phyloP scores from a whole-genome alignment of 2,329 filamentous ascomycete species.

The Talaromyces verruculosus region DNA sequence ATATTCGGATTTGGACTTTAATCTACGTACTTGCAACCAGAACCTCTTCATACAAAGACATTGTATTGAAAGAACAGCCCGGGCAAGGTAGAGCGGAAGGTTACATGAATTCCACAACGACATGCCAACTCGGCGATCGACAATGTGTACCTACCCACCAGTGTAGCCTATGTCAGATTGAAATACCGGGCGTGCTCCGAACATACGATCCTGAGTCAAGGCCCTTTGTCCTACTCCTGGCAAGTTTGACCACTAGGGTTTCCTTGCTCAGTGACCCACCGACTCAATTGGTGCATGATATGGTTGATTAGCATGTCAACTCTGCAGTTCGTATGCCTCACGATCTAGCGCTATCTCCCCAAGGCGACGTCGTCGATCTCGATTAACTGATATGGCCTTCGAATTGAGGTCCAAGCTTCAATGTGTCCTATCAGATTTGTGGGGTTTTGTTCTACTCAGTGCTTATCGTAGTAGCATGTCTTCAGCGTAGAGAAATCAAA shows the following conservation, averaged over 20 bases:
- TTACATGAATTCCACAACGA: background rate
- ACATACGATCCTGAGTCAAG: background rate
- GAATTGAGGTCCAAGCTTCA: conserved; percentile 3
- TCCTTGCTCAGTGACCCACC: background rate
- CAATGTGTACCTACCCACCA: conserved; percentile 1
- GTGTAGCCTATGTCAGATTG: background rate
- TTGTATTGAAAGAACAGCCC: background rate
- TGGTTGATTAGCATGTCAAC: background rate
- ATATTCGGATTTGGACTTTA: background rate
- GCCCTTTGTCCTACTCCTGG: background rate
- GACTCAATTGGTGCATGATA: background rate
- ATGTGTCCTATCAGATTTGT: conserved; percentile 1
- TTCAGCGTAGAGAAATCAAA: background rate
- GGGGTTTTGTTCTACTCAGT: background rate
- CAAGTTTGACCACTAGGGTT: background rate
- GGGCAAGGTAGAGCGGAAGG: background rate
- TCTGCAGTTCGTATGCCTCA: background rate
- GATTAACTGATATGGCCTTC: background rate
- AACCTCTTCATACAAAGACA: background rate
- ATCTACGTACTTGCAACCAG: background rate
- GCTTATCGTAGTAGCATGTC: background rate
- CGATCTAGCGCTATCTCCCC: background rate
- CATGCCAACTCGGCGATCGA: background rate
- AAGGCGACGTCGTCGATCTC: background rate
- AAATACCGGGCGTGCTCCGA: background rate